Evolutionary conservation across 305 asterid genomes (phyloP).

Genomic region (Solanum hybrid): DNA sequence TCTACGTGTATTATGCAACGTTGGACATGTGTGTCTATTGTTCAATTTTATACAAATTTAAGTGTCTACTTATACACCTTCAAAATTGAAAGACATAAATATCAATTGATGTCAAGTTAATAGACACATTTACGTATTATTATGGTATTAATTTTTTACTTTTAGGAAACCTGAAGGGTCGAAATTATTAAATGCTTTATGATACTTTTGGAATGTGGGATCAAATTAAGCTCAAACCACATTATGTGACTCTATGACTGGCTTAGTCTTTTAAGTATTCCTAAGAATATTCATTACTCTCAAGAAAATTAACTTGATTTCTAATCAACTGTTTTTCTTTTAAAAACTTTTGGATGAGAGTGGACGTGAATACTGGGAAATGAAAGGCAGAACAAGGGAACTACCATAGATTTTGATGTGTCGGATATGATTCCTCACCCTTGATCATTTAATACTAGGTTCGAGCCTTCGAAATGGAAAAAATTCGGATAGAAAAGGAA

Average conservation of each 20-base stretch:
- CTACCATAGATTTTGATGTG: background rate
- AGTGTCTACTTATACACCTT: no score
- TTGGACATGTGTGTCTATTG: no score
- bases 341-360: no score
- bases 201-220: background rate
- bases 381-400: background rate
- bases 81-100: no score
- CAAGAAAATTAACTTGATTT: background rate
- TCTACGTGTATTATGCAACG: no score
- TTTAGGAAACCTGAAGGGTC: background rate
- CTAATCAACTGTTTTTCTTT: background rate
- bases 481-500: rapidly evolving
- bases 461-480: background rate
- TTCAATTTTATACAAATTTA: no score
- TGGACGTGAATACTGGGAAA: background rate
- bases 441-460: background rate
- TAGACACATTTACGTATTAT: no score
- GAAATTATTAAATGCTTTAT: background rate
- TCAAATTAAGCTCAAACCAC: constrained; percentile 1
- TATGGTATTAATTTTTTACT: background rate
- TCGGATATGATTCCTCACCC: background rate
- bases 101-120: no score
- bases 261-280: background rate
- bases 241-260: background rate
- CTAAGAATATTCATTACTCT: background rate